Evolutionary conservation across 257 asterid species (phyloP).

Genomic region (Asclepias syriaca): DNA sequence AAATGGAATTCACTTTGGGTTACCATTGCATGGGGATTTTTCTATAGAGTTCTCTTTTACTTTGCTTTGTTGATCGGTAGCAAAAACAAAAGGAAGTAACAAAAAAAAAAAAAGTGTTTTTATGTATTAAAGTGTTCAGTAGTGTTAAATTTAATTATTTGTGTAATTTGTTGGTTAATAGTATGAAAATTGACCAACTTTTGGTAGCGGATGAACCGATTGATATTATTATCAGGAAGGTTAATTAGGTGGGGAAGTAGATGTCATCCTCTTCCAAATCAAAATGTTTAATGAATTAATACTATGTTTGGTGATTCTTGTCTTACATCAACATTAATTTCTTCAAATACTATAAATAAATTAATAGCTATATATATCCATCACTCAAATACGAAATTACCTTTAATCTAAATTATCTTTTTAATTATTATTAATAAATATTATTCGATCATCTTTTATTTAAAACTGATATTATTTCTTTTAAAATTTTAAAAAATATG

Average conservation of each 20-base stretch:
- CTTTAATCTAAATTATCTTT: too few relatives aligned
- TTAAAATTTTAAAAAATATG: too few relatives aligned
- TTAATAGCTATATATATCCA: too few relatives aligned
- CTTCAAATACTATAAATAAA: neutral
- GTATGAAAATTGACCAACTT: neutral
- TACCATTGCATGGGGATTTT: conserved; percentile 44
- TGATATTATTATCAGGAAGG: neutral
- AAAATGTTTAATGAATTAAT: neutral
- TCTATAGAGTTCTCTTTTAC: conserved; percentile 38
- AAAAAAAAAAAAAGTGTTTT: neutral
- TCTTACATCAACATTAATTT: neutral
- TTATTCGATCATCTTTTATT: too few relatives aligned
- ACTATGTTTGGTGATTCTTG: neutral
- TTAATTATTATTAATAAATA: too few relatives aligned
- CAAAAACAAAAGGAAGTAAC: conserved; percentile 37
- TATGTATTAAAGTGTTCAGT: neutral
- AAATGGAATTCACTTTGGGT: conserved; percentile 41
- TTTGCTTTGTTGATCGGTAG: conserved; percentile 40
- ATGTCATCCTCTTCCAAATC: neutral
- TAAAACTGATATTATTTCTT: too few relatives aligned
- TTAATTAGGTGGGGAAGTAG: neutral
- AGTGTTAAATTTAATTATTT: neutral
- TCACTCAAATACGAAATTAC: too few relatives aligned
- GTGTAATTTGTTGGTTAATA: conserved; percentile 1
- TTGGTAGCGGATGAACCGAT: conserved; percentile 11